Conservation (phyloP, 192 early-diverging fungal genomes). For the Coemansia sp. region DNA sequence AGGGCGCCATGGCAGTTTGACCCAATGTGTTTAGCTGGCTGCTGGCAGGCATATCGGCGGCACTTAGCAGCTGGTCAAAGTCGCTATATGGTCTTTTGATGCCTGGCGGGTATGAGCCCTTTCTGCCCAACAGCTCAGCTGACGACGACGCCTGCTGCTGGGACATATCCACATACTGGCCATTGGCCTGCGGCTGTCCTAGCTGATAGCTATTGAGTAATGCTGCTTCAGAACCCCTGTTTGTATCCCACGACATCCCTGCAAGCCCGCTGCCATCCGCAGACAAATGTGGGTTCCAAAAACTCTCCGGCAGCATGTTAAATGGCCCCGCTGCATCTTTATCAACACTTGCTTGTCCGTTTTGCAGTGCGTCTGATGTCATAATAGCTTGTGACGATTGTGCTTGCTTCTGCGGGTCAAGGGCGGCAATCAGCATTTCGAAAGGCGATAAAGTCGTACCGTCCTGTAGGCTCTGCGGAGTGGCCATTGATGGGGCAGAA, state of each 20-base stretch:
- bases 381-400: neutral
- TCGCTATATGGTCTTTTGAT: slow-evolving; percentile 44
- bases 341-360: neutral
- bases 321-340: neutral
- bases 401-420: slow-evolving; percentile 35
- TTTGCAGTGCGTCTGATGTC: neutral
- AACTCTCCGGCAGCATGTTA: slow-evolving; percentile 1
- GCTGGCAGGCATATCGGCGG: slow-evolving; percentile 34
- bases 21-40: neutral
- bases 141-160: slow-evolving; percentile 2
- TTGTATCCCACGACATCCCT: slow-evolving; percentile 7
- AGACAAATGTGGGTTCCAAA: slow-evolving; percentile 7
- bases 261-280: neutral
- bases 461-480: slow-evolving; percentile 35
- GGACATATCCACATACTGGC: neutral
- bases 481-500: slow-evolving; percentile 17
- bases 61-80: slow-evolving; percentile 39
- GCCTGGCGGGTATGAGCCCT: slow-evolving; percentile 33
- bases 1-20: neutral
- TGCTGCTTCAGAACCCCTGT: slow-evolving; percentile 18
- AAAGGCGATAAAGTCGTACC: slow-evolving; percentile 29
- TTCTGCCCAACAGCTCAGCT: slow-evolving; percentile 1
- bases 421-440: slow-evolving; percentile 49
- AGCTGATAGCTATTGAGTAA: slow-evolving; percentile 27
- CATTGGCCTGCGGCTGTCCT: slow-evolving; percentile 9